Evolutionary conservation across 2,329 filamentous ascomycete genomes (phyloP), one percentile per base, ranked within the genome.

Genomic region (Trichoderma atroviride): DNA sequence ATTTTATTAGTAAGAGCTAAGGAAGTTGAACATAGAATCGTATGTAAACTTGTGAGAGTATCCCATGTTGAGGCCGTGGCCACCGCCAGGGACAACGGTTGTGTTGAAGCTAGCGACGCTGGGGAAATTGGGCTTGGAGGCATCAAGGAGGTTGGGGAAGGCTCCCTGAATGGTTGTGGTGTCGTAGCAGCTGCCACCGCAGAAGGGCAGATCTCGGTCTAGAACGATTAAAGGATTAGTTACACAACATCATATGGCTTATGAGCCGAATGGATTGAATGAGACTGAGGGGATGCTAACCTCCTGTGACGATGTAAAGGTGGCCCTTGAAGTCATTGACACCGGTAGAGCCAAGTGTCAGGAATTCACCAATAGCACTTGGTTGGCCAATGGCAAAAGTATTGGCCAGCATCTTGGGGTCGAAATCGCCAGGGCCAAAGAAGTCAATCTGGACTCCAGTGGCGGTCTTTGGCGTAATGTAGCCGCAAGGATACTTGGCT

Each of bases 231-330:
- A 13, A n/a, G n/a, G 13, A 27, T 69, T 31, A 69, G 29, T 33
- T 16, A 19, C 10, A 11, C 16, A 31, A 5, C 7, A 6, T 27
- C 22, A 35, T 29, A 43, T 24, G 10, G 40, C 24, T 5, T 37
- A 57, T 47, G 33, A 3, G 24, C 3, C 22, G 9, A 24, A 24
- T 10, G 33, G 11, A 27, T 40, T 5, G 27, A 2, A 40, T 33
- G 19, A 22, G 59, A 40, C 43, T 24, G 6, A 43, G 47, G 27
- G 52, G 37, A 60, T 13, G 74, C 79, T 76, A 70, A 83, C 83
- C 78, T 69, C 88, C 88, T 37, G 87, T 89, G 69, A 91, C 82
- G 61, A 91, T 81, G 57, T 88, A 77, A 0, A 88, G 87, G 0
- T 88, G 86, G 0, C 87, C 88, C 2, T 74, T 77, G 73, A 87